phyloP scores from a whole-genome alignment of 1,284 basidiomycete species.

The Cryptococcus wingfieldii region DNA sequence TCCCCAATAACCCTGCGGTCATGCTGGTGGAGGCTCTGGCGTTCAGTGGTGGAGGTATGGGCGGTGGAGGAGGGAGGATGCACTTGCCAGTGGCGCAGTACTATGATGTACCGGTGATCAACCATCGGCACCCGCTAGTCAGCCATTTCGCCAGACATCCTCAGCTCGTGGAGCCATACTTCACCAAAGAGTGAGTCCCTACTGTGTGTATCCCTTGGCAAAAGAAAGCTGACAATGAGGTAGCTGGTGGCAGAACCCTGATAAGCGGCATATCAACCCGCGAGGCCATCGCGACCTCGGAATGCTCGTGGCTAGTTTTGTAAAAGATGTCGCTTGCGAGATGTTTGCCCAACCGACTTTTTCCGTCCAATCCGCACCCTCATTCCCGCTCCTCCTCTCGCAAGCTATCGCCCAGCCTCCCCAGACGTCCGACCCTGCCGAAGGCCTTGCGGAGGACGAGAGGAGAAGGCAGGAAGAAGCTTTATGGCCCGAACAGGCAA shows the following conservation, averaged over 20 bases:
- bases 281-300: constrained; percentile 44
- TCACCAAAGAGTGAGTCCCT: constrained; percentile 37
- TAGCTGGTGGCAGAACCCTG: constrained; percentile 44
- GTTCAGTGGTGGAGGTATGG: constrained; percentile 44
- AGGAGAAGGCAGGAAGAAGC: constrained; percentile 6
- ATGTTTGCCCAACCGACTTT: constrained; percentile 26
- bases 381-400: background rate
- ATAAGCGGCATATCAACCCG: constrained; percentile 43
- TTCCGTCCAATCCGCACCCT: background rate
- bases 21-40: constrained; percentile 43
- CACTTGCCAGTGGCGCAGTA: constrained; percentile 48
- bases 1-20: constrained; percentile 39
- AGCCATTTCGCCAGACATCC: constrained; percentile 46
- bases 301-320: constrained; percentile 34
- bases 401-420: background rate
- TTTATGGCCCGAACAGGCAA: constrained; percentile 26
- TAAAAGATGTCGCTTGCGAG: constrained; percentile 39
- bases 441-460: constrained; percentile 4
- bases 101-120: constrained; percentile 47
- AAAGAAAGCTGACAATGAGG: background rate
- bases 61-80: constrained; percentile 44
- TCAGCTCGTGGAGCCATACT: constrained; percentile 41
- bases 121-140: constrained; percentile 42
- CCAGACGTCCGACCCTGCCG: constrained; percentile 1
- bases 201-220: background rate